A percentile compares a stretch with the other conserved stretches of the same genome.
Evolutionary conservation across 1,284 basidiomycete species (phyloP).

Genomic region (Papiliotrema fonsecae): DNA sequence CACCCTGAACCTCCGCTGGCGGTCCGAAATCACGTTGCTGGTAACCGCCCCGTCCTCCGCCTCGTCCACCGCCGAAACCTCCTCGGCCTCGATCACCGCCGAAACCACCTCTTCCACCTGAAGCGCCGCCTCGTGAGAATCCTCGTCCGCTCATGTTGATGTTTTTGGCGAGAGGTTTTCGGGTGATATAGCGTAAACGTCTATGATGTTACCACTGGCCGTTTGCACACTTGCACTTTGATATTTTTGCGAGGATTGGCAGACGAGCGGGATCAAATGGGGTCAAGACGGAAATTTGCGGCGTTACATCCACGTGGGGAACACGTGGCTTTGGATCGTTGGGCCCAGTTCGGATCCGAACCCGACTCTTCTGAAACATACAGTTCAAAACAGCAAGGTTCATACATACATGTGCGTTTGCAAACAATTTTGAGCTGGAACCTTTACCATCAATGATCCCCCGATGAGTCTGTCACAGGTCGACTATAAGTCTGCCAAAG

Average conservation of each 20-base stretch:
- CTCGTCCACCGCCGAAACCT: constrained; percentile 47
- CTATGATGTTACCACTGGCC: too few species aligned
- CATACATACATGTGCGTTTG: too few species aligned
- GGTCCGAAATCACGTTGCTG: constrained; percentile 71
- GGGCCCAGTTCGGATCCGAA: too few species aligned
- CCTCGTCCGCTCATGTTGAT: constrained; percentile 47
- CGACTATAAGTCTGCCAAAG: constrained; percentile 76
- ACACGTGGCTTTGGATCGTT: too few species aligned
- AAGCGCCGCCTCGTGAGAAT: constrained; percentile 42
- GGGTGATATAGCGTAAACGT: background rate
- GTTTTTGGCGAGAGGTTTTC: constrained; percentile 3
- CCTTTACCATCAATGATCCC: too few species aligned
- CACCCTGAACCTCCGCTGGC: constrained; percentile 77
- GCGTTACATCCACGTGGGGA: background rate
- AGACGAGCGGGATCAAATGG: background rate
- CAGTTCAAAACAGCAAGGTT: too few species aligned
- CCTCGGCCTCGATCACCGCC: too few species aligned
- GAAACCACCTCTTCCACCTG: constrained; percentile 23
- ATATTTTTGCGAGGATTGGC: too few species aligned
- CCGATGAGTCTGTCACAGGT: too few species aligned
- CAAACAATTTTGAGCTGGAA: too few species aligned
- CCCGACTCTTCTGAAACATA: too few species aligned
- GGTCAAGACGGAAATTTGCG: background rate
- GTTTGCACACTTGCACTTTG: too few species aligned
- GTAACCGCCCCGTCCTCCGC: constrained; percentile 55